These are phyloP conservation scores for Bretziella fagacearum DNA, from an alignment of 2,329 filamentous ascomycete genomes.

Conservation along the genomic window DNA sequence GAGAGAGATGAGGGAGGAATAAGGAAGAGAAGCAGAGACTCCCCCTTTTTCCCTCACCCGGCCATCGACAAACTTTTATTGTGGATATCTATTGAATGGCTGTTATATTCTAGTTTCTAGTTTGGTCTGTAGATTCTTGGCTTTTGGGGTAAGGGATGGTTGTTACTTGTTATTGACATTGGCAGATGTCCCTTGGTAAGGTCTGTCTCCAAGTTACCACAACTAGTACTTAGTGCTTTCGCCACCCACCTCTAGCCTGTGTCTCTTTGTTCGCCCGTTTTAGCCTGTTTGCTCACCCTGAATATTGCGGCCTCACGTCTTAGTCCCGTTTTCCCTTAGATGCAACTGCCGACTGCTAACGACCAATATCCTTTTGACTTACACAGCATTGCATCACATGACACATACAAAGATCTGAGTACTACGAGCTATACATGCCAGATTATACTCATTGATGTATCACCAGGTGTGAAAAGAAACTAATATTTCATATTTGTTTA, in stretches of 20 bases:
- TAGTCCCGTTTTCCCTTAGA: not conserved
- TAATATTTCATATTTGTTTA: not conserved
- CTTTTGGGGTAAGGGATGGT: no score
- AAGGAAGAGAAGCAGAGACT: not conserved
- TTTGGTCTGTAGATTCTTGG: not conserved
- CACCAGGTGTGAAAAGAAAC: no score
- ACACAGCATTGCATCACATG: not conserved
- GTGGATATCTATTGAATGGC: not conserved
- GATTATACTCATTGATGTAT: no score
- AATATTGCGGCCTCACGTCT: constrained; percentile 4
- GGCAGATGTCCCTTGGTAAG: no score
- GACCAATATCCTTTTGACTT: not conserved
- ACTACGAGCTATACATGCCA: no score
- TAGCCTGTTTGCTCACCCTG: constrained; percentile 2
- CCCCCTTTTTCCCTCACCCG: not conserved
- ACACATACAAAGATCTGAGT: not conserved
- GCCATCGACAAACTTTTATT: not conserved
- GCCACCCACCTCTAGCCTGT: constrained; percentile 3
- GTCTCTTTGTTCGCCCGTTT: constrained; percentile 6
- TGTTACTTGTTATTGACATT: no score
- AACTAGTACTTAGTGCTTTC: constrained; percentile 1
- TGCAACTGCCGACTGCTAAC: constrained; percentile 2
- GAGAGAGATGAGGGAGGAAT: not conserved
- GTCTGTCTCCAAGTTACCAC: no score
- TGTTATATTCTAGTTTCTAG: not conserved